Evolutionary conservation across 2,329 filamentous ascomycete species (phyloP), one percentile per base, ranked within the genome.

Genomic region (Chrysosporium queenslandicum): DNA sequence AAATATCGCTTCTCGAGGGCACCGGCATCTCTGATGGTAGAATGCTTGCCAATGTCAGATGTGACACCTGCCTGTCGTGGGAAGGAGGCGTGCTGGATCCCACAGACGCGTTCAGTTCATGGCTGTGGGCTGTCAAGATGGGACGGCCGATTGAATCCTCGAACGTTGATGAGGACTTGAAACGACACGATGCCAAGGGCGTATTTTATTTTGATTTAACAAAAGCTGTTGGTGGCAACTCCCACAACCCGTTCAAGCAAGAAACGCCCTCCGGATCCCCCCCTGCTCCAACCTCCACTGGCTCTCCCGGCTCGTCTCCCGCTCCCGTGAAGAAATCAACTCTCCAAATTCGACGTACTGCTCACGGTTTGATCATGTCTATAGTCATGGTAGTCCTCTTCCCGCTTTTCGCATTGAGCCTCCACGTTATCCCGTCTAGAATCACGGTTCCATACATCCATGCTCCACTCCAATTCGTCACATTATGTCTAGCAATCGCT

Each of bases 21-120:
- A 75, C 74, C 2, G 77, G 78, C 1, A 74, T 81, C 3, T 61
- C 65, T 3, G 68, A 76, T 58, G 74, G 74, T 18, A 66, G 70
- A 16, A 78, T 81, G 74, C 71, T 70, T 20, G 78, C 77, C 14
- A 81, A 81, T 59, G 68, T 82, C 20, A 71, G 66, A 58, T 81
- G 78, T 56, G 74, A 74, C 21, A 78, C 74, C 55, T 81, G 78
- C 59, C 61, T 73, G 32, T 71, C 63, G 52, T 80, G 77, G 77
- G 65, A 63, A 29, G 76, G 75, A 4, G 76, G 77, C 2, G 67
- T 63, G 25, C 77, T 78, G 70, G 70, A 74, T 56, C 74, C 78
- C 53, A 74, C 64, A 2, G 63, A 64, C 23, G 52, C 61, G 2
- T 65, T 60, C 1, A 74, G 72, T 14, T 64, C 63, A 18, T 81